phyloP scores from a whole-genome alignment of 192 early-diverging fungal genomes.

The Coemansia sp. region DNA sequence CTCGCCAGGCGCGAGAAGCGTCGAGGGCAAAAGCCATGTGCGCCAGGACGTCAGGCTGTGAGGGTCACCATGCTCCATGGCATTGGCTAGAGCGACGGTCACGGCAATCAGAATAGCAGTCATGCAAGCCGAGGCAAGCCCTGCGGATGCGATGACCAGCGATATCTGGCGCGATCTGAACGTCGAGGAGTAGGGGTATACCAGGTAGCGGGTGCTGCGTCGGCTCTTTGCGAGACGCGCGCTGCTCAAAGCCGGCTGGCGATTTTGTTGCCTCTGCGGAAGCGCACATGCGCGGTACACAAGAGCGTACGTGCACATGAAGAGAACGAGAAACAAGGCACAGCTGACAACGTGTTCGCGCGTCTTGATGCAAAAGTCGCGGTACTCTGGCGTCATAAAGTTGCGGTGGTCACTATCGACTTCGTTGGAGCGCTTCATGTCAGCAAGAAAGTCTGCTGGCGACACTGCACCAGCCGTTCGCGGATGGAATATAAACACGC shows the following conservation, averaged over 20 bases:
- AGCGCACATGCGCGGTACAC: conserved; percentile 35
- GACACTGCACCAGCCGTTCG: not conserved
- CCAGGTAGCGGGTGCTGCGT: conserved; percentile 18
- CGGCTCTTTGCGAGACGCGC: not conserved
- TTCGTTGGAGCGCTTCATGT: conserved; percentile 49
- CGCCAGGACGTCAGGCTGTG: conserved; percentile 33
- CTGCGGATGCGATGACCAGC: conserved; percentile 26
- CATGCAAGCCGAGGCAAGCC: conserved; percentile 43
- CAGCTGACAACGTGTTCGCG: conserved; percentile 50
- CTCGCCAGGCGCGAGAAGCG: conserved; percentile 36
- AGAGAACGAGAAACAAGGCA: conserved; percentile 27
- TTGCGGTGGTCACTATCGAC: conserved; percentile 50
- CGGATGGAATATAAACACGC: not conserved
- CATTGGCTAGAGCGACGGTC: conserved; percentile 45
- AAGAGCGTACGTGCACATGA: conserved; percentile 28
- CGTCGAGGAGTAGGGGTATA: conserved; percentile 29
- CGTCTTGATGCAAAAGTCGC: conserved; percentile 38
- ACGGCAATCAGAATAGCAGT: conserved; percentile 26
- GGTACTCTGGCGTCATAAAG: conserved; percentile 53
- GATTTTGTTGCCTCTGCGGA: not conserved
- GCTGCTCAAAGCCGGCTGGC: not conserved
- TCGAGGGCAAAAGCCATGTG: conserved; percentile 46
- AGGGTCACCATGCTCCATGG: conserved; percentile 46
- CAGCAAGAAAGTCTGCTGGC: conserved; percentile 31
- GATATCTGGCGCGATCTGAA: conserved; percentile 47